phyloP scores from a whole-genome alignment of 164 flowering plant species.

The Tetrastigma voinierianum region DNA sequence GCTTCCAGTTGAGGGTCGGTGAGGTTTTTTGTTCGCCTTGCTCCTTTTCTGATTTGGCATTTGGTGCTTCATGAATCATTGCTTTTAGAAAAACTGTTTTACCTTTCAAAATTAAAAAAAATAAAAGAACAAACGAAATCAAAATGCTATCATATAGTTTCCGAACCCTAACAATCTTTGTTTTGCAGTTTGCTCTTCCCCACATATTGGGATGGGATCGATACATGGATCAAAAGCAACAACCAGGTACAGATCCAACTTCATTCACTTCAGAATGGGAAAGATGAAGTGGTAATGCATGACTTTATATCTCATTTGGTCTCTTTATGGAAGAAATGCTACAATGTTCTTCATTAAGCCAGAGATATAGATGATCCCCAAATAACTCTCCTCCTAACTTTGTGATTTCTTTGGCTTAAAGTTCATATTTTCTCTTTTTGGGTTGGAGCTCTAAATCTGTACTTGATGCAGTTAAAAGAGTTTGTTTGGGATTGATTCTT shows the following conservation, averaged over 20 bases:
- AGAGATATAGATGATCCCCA: too few species aligned
- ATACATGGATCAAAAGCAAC: conserved; percentile 15
- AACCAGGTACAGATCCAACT: conserved; percentile 3
- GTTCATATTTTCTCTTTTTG: too few species aligned
- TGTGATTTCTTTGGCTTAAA: too few species aligned
- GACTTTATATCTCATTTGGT: conserved; percentile 1
- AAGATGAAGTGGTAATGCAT: conserved; percentile 30
- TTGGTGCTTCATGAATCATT: background rate
- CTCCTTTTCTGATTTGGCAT: too few species aligned
- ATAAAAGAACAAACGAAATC: too few species aligned
- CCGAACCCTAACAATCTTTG: background rate
- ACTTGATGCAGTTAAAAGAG: too few species aligned
- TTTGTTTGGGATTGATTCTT: too few species aligned
- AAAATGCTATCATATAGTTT: background rate
- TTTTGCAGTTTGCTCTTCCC: conserved; percentile 62
- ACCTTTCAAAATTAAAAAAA: background rate
- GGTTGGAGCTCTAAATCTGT: too few species aligned
- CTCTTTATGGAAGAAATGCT: background rate
- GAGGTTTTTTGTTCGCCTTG: too few species aligned
- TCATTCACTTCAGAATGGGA: conserved; percentile 53
- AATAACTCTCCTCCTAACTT: too few species aligned
- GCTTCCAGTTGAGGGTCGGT: too few species aligned
- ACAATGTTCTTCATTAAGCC: background rate
- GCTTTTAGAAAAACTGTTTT: background rate
- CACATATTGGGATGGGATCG: conserved; percentile 68